Evolutionary conservation across 2,329 filamentous ascomycete genomes (phyloP), one percentile per base, ranked within the genome.

Genomic region (Talaromyces sp.): DNA sequence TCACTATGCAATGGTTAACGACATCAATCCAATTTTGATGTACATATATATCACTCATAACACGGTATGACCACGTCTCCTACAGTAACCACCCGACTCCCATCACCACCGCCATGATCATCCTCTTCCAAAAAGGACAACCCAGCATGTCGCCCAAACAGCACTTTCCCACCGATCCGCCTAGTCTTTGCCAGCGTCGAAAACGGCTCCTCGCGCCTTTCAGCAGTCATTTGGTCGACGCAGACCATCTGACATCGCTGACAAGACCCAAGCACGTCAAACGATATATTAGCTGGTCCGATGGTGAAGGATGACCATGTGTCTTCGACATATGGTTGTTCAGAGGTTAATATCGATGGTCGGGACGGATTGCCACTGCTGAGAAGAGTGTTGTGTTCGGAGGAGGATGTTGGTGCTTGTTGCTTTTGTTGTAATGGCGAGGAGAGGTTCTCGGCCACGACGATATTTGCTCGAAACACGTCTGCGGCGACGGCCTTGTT

Each of bases 211-310:
- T 91, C 86, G 64, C 87, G 86, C 72, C 86, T 89, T 64, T 86
- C 82, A 0, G 87, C 92, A 13, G 89, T 96, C 53, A 86, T 80
- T 73, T 97, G 95, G 69, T 99, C 88, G 52, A 98, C 86, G 71
- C 93, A 97, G 10, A 99, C 89, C 93, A 99, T 98, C 73, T 96
- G 92, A 68, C 95, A 99, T 62, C 95, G 81, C 62, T 91, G 85
- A 69, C 95, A 99, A 3, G 89, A 85, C 0, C 93, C 93, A 4
- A 98, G 77, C 68, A 96, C 85, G 63, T 89, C 69, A 24, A 81
- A 73, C 0, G 58, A 66, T 27, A 73, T 46, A 19, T 70, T 61
- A 1, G 65, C 63, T 0, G 67, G 62, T 0, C 89, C 89, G 60
- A 97, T 89, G 9, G 77, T 80, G 46, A 96, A 68, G 17, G 75